phyloP scores from a whole-genome alignment of 495 filamentous ascomycete genomes.

The Durotheca rogersii region DNA sequence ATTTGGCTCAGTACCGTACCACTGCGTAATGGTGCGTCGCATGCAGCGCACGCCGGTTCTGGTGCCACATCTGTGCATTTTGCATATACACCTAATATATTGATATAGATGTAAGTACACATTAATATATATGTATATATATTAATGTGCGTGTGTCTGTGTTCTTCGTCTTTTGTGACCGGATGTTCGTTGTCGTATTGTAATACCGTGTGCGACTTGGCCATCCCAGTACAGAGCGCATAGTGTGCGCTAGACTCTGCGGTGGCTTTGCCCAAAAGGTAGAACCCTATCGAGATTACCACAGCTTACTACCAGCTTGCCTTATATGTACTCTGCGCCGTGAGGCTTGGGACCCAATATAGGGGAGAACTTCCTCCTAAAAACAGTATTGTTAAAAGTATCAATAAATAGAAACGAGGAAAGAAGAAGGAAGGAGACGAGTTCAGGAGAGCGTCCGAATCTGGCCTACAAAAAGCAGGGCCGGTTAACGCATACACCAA shows the following conservation, averaged over 20 bases:
- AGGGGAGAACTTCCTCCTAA: background rate
- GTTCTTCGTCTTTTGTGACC: no score
- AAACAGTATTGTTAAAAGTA: no score
- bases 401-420: no score
- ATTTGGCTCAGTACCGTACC: background rate
- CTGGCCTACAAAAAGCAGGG: background rate
- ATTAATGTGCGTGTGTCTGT: no score
- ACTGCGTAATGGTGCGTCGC: background rate
- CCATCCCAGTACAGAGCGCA: no score
- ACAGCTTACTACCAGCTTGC: constrained; percentile 2
- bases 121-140: no score
- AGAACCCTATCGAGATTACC: background rate
- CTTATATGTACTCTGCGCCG: constrained; percentile 31
- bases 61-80: background rate
- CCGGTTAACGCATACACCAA: background rate
- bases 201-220: no score
- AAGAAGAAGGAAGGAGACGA: no score
- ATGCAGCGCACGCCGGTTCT: no score
- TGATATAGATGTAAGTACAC: no score
- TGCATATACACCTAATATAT: no score
- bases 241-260: no score
- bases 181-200: background rate
- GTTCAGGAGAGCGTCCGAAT: background rate
- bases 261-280: background rate
- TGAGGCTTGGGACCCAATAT: constrained; percentile 14